Evolutionary conservation across 139 green algal species (phyloP), one percentile per base, ranked within the genome.

Genomic region (Closterium sp.): DNA sequence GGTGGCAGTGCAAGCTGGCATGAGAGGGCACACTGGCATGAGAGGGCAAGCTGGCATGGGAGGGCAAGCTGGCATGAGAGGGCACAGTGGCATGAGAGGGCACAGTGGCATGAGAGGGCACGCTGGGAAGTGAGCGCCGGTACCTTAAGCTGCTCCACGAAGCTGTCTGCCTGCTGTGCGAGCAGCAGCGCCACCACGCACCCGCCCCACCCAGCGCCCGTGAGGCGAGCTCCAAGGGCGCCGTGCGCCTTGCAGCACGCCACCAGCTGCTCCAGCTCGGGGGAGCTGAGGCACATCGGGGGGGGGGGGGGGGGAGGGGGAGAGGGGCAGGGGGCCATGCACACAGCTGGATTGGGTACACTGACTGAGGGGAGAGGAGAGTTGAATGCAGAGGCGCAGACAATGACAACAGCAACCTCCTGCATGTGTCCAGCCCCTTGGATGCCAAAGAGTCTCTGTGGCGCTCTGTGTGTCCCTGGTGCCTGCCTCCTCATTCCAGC

Each of bases 171-270:
- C 23, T 88, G n/a, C 2, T 43, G 84, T 21, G 84, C 89, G 8
- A 9, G 31, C 9, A 95, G 86, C 31, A 99, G 95, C 23, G 96
- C 97, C 55, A 99, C 97, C 10, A 95, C 96, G 93, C 97, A 99
- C 66, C 97, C 97, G 84, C 97, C 97, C 97, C 97, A 99, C 19
- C 97, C 97, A 3, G 97, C 97, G 76, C 96, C 96, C 16, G 97
- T 99, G 21, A 99, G 95, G 8, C 97, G 95, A 7, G 95, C 92
- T 9, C 97, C 97, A 28, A 98, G 89, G 3, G 97, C 97, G 9
- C 97, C 97, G 2, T 94, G 91, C 0, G 36, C 90, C 81, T 94
- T 96, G 87, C 94, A 95, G 9, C 94, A 83, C 12, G 81, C 93
- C 86, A 98, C 96, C 87, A 99, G 94, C 88, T 95, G 87, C 64